Base-by-base conservation (phyloP, 495 filamentous ascomycete species). In the Pyrenula massariospora region DNA sequence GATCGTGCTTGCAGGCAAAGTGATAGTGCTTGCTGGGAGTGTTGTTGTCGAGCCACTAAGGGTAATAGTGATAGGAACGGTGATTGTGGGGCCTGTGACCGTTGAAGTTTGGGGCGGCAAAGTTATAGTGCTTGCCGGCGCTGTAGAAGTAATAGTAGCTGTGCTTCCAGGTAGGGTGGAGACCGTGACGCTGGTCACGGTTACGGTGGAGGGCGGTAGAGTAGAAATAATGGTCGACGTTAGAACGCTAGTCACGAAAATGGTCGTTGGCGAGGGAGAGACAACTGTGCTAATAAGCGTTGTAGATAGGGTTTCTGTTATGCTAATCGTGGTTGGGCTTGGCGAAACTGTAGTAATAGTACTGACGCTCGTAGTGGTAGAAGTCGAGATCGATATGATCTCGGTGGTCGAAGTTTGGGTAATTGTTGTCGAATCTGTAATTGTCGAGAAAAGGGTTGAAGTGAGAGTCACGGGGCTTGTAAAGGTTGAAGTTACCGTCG, bases 91-190 rank as follows among this genome's bases (percentile, higher is more conserved):
- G 11, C 56, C 65, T 15, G 69, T 60, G n/a, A 69, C 57, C 0
- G 70, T 70, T 10, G 60, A 62, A 0, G 67, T 66, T 20, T 59
- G 31, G 12, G 63, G 63, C 31, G 71, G 60, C 21, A 62, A 36
- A 5, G 66, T 69, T 21, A 66, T 54, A 5, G 68, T 67, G 1
- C 24, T 31, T 20, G 57, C 58, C 36, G 57, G 57, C 42, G 59
- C 31, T 21, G 54, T 59, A 3, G 50, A 24, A 10, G 24, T 36
- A 15, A 24, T 54, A 5, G 53, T 60, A 20, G 10, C 47, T 10
- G 55, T 57, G 23, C 11, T 24, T 48, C 57, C 54, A 10, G 54
- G 36, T 24, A 53, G 50, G 1, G 56, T n/a, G 8, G 56, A 59
- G 47, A 60, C 53, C n/a, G 56, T 62, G 12, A 54, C 54, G 11